Evolutionary conservation across 2,329 filamentous ascomycete genomes (phyloP).

Genomic region (Graphilbum fragrans): DNA sequence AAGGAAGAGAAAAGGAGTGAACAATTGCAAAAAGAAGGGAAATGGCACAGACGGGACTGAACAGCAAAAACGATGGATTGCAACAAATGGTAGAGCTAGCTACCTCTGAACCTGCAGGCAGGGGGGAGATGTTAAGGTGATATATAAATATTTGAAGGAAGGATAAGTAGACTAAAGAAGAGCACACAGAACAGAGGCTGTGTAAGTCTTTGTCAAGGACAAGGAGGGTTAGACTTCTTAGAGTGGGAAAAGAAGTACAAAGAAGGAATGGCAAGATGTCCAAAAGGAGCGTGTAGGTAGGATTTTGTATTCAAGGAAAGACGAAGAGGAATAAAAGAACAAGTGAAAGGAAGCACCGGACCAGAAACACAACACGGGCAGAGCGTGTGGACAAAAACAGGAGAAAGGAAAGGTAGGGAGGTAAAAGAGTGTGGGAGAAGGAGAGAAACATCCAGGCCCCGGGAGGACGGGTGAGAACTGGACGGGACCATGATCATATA

Average conservation of each 20-base stretch:
- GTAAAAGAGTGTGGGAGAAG: not conserved
- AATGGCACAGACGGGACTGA: not conserved
- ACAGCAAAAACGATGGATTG: not conserved
- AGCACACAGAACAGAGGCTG: not conserved
- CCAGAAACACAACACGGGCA: not conserved
- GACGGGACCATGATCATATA: too few relatives aligned
- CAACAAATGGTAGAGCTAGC: not conserved
- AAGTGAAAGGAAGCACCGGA: not conserved
- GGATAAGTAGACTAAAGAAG: not conserved
- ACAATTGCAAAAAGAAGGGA: too few relatives aligned
- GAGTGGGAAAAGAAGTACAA: too few relatives aligned
- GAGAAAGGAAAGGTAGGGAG: too few relatives aligned
- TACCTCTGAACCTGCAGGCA: not conserved
- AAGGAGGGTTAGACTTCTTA: too few relatives aligned
- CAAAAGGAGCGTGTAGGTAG: not conserved
- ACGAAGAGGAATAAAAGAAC: not conserved
- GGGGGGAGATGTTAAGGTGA: not conserved
- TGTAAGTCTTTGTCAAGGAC: not conserved
- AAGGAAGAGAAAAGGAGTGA: too few relatives aligned
- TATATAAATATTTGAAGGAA: not conserved
- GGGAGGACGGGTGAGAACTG: too few relatives aligned
- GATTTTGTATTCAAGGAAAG: not conserved
- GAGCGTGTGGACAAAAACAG: too few relatives aligned
- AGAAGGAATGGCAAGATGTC: too few relatives aligned
- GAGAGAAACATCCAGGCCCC: not conserved